Evolutionary conservation across 169 alveolate species (phyloP), one percentile per base, ranked within the genome.

Genomic region (Cryptosporidium xiaoi): DNA sequence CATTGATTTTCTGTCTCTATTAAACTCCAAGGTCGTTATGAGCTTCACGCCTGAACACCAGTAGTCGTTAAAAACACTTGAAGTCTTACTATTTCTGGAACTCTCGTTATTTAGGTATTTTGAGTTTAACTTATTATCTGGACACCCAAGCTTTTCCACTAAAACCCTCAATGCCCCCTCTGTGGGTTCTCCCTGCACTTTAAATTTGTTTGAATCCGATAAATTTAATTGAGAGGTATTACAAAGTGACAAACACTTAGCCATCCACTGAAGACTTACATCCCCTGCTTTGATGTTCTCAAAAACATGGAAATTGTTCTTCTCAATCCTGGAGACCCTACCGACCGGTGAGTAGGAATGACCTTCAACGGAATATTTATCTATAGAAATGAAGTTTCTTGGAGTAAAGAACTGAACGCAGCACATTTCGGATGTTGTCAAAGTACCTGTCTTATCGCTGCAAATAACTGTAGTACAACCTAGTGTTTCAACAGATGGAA

Each of bases 401-500:
- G 92, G 65, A 55, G 84, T 91, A 55, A 85, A 91, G 65, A 91
- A 91, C 16, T 65, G 91, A 27, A 69, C 91, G 12, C 83, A 90
- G 24, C 91, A 90, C 99, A 98, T 97, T 83, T 96, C 98, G 91
- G 98, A 97, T 3, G 99, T 97, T 33, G 99, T 98, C 12, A 98
- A 93, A 7, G 99, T 98, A 65, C 99, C 99, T 1, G 99, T 98
- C 91, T 98, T 98, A 93, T 98, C 99, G 13, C 99, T 94, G 83
- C 99, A 98, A 58, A 98, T 98, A 31, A 97, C 98, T 0, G 99
- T 97, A 8, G 99, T 97, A 90, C 99, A 98, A 1, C 99, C 99
- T 64, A 98, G 92, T 1, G 99, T 98, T 92, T 98, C 99, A 29
- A 97, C 99, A 31, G 99, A 95, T 31, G 98, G 99, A 56, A 98